Percentiles rank a stretch among this genome's conserved stretches.
phyloP scores from a whole-genome alignment of 106 monocot species.

The Agapanthus africanus region DNA sequence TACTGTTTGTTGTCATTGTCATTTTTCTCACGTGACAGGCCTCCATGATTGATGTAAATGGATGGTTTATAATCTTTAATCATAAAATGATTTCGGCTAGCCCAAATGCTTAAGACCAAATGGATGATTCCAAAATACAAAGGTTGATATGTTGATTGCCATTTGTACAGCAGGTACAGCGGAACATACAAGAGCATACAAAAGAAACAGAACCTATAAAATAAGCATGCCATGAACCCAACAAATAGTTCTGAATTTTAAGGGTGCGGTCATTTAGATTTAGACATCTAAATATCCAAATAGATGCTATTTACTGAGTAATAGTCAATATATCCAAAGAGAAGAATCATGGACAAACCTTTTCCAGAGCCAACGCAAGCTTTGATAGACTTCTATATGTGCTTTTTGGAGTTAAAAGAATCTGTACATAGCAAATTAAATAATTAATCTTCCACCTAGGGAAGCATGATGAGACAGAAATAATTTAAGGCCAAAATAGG shows the following conservation, averaged over 20 bases:
- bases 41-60: too few relatives aligned
- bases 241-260: not conserved
- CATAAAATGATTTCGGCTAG: not conserved
- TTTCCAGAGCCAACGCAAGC: slow-evolving; percentile 84
- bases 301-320: not conserved
- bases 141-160: not conserved
- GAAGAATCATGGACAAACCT: slow-evolving; percentile 36
- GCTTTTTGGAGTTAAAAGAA: slow-evolving; percentile 68
- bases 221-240: not conserved
- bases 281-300: not conserved
- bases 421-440: slow-evolving; percentile 39
- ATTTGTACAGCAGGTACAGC: not conserved
- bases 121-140: not conserved
- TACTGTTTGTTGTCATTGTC: too few relatives aligned
- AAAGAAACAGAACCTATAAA: not conserved
- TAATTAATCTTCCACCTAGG: not conserved
- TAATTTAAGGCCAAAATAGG: not conserved
- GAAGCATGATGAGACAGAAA: not conserved
- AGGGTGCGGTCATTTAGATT: not conserved
- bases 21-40: too few relatives aligned
- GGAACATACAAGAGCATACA: slow-evolving; percentile 1
- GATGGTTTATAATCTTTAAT: not conserved
- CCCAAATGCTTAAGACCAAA: not conserved
- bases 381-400: slow-evolving; percentile 71
- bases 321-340: not conserved